These are phyloP conservation scores for Kazachstania martiniae DNA, from an alignment of 805 yeast genomes.

Conservation along the genomic window DNA sequence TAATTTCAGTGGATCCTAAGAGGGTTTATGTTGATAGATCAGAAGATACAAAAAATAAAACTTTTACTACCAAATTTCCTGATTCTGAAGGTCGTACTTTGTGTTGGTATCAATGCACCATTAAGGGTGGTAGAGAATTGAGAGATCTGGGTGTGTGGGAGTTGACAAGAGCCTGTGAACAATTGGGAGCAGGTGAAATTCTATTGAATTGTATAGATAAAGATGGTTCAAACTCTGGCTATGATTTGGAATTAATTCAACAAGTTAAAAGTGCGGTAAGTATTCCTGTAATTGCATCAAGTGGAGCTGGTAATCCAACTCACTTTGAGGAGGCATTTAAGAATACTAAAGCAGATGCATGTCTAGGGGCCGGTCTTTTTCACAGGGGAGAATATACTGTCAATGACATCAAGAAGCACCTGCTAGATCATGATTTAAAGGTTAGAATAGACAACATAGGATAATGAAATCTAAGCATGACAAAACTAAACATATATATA, in stretches of 20 bases:
- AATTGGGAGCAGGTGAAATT: constrained; percentile 93
- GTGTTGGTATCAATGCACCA: constrained; percentile 92
- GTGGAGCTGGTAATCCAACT: constrained; percentile 92
- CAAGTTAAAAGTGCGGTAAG: constrained; percentile 67
- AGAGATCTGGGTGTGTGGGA: constrained; percentile 88
- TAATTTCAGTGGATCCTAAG: constrained; percentile 96
- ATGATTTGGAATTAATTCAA: constrained; percentile 71
- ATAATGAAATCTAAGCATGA: not conserved
- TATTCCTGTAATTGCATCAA: constrained; percentile 93
- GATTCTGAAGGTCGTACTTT: constrained; percentile 87
- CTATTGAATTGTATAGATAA: constrained; percentile 89
- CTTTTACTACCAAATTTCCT: constrained; percentile 49
- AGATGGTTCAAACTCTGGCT: constrained; percentile 94
- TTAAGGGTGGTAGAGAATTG: constrained; percentile 91
- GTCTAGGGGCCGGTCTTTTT: constrained; percentile 97
- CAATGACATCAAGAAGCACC: constrained; percentile 62
- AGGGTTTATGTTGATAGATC: constrained; percentile 62
- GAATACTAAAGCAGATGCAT: constrained; percentile 84
- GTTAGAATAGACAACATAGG: constrained; percentile 51
- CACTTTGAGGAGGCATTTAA: constrained; percentile 85
- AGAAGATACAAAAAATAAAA: constrained; percentile 45
- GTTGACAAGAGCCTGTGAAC: constrained; percentile 79
- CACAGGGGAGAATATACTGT: constrained; percentile 92
- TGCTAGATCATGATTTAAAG: constrained; percentile 48
- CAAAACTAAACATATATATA: not conserved